Evolutionary conservation across 768 basidiomycete species (phyloP).

Genomic region (Pleurotus eryngii): DNA sequence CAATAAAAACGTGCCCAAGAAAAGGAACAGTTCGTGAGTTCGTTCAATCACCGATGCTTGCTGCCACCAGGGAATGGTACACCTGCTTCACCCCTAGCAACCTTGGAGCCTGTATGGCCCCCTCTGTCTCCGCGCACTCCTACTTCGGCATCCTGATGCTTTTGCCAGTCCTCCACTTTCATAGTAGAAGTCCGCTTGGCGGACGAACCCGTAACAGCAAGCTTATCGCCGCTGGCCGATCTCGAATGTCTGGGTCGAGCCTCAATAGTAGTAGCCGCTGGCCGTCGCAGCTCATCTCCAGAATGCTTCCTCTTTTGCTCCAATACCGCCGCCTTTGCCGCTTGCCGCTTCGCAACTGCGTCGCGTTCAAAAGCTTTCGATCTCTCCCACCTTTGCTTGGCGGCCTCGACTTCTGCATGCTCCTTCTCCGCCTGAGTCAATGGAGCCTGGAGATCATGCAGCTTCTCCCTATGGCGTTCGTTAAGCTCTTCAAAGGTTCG

Average conservation of each 20-base stretch:
- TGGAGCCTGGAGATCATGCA: conserved; percentile 79
- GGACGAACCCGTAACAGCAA: conserved; percentile 35
- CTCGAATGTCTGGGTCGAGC: conserved; percentile 42
- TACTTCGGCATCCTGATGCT: conserved; percentile 51
- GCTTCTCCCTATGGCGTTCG: conserved; percentile 81
- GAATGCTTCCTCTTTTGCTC: conserved; percentile 40
- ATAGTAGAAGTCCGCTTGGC: conserved; percentile 68
- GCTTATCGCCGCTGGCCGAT: conserved; percentile 59
- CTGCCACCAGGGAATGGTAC: conserved; percentile 59
- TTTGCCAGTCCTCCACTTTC: conserved; percentile 87
- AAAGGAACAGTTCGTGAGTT: conserved; percentile 3
- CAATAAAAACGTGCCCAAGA: conserved; percentile 9
- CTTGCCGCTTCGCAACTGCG: conserved; percentile 67
- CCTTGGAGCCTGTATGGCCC: no score
- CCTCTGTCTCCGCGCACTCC: background rate
- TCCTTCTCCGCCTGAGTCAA: conserved; percentile 80
- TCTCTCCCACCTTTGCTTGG: conserved; percentile 79
- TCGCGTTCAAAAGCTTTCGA: conserved; percentile 72
- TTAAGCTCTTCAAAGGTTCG: conserved; percentile 86
- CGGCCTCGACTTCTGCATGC: conserved; percentile 70
- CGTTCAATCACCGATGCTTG: conserved; percentile 11
- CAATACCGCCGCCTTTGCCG: conserved; percentile 59
- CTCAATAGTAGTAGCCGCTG: conserved; percentile 27
- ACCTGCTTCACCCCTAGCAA: conserved; percentile 19
- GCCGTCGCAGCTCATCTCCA: conserved; percentile 35